These are phyloP conservation scores for Fusarium tuaranense DNA, from an alignment of 2,329 filamentous ascomycete species.

Conservation along the genomic window DNA sequence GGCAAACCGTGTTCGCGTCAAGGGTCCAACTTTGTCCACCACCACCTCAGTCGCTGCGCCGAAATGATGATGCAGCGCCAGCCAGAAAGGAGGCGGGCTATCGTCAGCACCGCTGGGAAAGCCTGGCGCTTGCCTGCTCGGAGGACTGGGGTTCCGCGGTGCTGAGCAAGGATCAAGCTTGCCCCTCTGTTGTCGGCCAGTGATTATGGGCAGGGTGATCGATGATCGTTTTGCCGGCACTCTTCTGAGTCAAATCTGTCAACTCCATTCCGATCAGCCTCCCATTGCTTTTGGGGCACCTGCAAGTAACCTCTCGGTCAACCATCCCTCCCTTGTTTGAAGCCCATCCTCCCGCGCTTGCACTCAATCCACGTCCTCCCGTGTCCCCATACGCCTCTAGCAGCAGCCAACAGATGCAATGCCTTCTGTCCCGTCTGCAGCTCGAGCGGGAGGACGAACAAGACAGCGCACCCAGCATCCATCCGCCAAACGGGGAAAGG, in stretches of 20 bases:
- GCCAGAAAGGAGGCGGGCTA: conserved; percentile 15
- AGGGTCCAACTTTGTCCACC: conserved; percentile 38
- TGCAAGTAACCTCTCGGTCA: conserved; percentile 35
- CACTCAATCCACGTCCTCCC: conserved; percentile 4
- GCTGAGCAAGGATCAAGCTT: conserved; percentile 38
- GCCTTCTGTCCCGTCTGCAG: conserved; percentile 15
- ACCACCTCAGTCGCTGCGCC: conserved; percentile 35
- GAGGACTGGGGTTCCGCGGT: conserved; percentile 32
- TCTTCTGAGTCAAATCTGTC: conserved; percentile 47
- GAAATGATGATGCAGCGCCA: conserved; percentile 27
- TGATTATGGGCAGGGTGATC: conserved; percentile 32
- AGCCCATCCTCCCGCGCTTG: conserved; percentile 18
- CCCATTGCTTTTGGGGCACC: conserved; percentile 38
- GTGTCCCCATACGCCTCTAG: conserved; percentile 7
- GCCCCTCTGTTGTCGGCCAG: conserved; percentile 21
- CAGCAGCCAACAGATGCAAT: conserved; percentile 5
- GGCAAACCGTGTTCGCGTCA: conserved; percentile 30
- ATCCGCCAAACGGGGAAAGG: conserved; percentile 7
- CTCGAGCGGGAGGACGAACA: neutral
- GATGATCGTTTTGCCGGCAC: conserved; percentile 40
- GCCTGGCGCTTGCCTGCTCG: conserved; percentile 28
- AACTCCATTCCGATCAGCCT: conserved; percentile 42
- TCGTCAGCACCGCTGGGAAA: conserved; percentile 35
- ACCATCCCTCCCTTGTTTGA: conserved; percentile 19
- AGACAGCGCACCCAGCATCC: neutral